phyloP scores from a whole-genome alignment of 2,329 filamentous ascomycete species.

The Botryotinia globosa region DNA sequence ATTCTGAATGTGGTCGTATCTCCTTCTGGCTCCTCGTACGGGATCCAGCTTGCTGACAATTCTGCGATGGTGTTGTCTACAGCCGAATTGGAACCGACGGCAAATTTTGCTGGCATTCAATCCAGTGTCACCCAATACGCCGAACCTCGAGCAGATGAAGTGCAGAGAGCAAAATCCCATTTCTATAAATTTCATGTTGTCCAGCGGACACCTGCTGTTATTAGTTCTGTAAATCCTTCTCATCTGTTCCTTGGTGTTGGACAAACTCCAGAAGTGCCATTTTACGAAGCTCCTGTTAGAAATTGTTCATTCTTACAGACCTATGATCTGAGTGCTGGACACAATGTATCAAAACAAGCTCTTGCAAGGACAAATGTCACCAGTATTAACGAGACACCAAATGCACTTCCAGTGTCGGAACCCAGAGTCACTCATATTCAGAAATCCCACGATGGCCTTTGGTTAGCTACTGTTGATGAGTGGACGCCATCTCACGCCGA shows the following conservation, averaged over 20 bases:
- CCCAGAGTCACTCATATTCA: conserved; percentile 74
- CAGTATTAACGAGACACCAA: conserved; percentile 70
- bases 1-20: conserved; percentile 86
- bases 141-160: conserved; percentile 51
- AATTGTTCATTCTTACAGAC: conserved; percentile 71
- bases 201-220: conserved; percentile 53
- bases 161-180: conserved; percentile 46
- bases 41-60: conserved; percentile 84
- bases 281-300: conserved; percentile 51
- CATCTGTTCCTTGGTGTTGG: conserved; percentile 67
- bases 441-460: conserved; percentile 76
- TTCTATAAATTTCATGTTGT: conserved; percentile 32
- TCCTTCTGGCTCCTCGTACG: conserved; percentile 74
- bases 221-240: conserved; percentile 61
- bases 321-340: conserved; percentile 77
- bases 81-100: conserved; percentile 78
- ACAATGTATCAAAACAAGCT: conserved; percentile 81
- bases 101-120: conserved; percentile 83
- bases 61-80: conserved; percentile 88
- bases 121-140: conserved; percentile 51
- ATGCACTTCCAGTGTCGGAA: conserved; percentile 69
- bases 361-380: conserved; percentile 85
- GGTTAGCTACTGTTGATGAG: conserved; percentile 89
- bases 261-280: conserved; percentile 55
- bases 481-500: conserved; percentile 77